These are phyloP conservation scores for Chlorella variabilis DNA, from an alignment of 163 green algal species.

Conservation along the genomic window DNA sequence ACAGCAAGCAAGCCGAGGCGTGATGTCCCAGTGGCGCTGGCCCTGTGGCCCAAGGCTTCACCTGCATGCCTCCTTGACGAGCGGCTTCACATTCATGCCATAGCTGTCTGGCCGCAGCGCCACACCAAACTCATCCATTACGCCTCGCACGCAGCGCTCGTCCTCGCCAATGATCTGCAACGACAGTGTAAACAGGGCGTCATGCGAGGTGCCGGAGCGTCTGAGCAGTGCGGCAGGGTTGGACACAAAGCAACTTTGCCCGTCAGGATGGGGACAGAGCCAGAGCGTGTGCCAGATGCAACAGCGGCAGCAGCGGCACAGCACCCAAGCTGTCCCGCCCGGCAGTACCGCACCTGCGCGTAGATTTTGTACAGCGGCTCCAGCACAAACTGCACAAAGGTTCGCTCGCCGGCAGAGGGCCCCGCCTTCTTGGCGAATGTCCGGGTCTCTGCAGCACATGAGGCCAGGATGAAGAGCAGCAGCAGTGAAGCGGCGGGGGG, in stretches of 20 bases:
- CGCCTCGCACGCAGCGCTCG: constrained; percentile 47
- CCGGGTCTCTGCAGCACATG: constrained; percentile 30
- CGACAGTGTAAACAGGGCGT: neutral
- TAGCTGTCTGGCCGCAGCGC: constrained; percentile 82
- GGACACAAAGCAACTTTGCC: too few relatives aligned
- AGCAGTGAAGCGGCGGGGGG: too few relatives aligned
- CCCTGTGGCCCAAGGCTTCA: neutral
- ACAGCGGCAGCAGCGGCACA: too few relatives aligned
- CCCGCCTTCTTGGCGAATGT: constrained; percentile 54
- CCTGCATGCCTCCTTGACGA: constrained; percentile 85
- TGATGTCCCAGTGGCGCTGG: too few relatives aligned
- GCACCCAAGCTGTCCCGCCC: too few relatives aligned
- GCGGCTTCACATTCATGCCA: constrained; percentile 89
- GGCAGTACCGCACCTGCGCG: constrained; percentile 60
- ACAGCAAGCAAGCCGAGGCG: too few relatives aligned
- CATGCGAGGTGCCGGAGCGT: neutral
- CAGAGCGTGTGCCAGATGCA: too few relatives aligned
- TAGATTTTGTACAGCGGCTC: constrained; percentile 99
- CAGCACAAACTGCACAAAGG: constrained; percentile 96
- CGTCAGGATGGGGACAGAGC: too few relatives aligned
- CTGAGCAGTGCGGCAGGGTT: too few relatives aligned
- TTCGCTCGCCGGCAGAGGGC: constrained; percentile 63
- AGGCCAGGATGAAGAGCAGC: too few relatives aligned
- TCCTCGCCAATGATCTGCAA: constrained; percentile 65
- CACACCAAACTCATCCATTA: constrained; percentile 89